phyloP scores from a whole-genome alignment of 106 monocot species.

The Gastrodia elata region DNA sequence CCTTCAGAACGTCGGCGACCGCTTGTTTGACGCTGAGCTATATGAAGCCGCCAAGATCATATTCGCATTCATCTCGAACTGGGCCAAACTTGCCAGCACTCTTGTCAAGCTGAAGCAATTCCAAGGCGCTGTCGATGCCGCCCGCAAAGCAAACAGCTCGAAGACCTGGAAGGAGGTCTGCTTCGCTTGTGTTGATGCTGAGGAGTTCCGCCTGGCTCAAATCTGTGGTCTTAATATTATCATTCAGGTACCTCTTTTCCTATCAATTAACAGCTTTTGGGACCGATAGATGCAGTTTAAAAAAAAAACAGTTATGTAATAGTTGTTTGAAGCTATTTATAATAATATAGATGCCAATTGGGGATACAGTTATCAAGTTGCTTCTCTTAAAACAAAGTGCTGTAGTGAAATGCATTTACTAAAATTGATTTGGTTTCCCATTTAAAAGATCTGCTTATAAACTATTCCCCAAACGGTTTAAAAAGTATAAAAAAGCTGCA shows the following conservation, averaged over 20 bases:
- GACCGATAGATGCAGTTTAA: too few species aligned
- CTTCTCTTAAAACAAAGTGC: too few species aligned
- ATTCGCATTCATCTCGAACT: constrained; percentile 98
- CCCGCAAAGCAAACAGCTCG: constrained; percentile 94
- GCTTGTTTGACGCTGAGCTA: constrained; percentile 75
- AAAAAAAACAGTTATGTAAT: too few species aligned
- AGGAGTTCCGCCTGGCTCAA: constrained; percentile 93
- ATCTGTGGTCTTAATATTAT: constrained; percentile 95
- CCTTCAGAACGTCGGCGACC: constrained; percentile 94
- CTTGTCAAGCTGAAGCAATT: constrained; percentile 89
- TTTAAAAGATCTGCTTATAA: too few species aligned
- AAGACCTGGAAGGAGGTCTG: constrained; percentile 99
- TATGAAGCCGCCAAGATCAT: constrained; percentile 99
- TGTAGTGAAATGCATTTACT: too few species aligned
- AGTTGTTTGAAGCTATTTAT: too few species aligned
- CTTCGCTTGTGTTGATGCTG: constrained; percentile 97
- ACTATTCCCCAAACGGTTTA: too few species aligned
- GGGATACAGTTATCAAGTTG: too few species aligned
- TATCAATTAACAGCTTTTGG: too few species aligned
- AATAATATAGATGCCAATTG: too few species aligned
- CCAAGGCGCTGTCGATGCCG: constrained; percentile 98
- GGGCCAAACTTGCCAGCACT: constrained; percentile 86
- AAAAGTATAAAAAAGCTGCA: too few species aligned
- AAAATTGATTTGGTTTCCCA: too few species aligned
- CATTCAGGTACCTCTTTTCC: constrained; percentile 54